These are phyloP conservation scores for Tetrahymena borealis DNA, from an alignment of 73 alveolate species.

Conservation along the genomic window DNA sequence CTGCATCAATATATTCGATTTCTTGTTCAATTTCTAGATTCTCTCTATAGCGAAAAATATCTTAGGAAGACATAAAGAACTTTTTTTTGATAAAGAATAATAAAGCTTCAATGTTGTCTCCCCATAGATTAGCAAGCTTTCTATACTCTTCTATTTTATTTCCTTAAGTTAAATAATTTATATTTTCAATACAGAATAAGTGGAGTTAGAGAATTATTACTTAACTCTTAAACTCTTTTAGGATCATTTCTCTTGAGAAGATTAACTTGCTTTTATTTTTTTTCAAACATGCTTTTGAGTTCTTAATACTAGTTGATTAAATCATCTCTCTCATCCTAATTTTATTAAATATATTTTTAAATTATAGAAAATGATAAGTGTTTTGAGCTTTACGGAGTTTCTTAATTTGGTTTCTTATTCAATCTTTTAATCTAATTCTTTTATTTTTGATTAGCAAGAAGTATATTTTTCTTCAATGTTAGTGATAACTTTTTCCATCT, in stretches of 20 bases:
- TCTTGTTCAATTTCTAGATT: neutral
- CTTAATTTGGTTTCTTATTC: neutral
- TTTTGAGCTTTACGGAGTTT: neutral
- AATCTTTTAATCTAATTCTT: neutral
- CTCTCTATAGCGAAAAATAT: neutral
- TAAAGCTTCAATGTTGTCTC: neutral
- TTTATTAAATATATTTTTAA: neutral
- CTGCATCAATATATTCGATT: neutral
- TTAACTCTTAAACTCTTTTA: neutral
- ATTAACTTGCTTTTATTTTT: neutral
- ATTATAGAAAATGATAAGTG: neutral
- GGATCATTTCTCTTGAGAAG: neutral
- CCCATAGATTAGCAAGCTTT: neutral
- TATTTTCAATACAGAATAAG: neutral
- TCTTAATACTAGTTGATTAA: neutral
- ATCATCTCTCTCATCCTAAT: neutral
- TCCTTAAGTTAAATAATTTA: neutral
- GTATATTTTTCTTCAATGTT: neutral
- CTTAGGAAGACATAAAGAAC: neutral
- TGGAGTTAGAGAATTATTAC: neutral
- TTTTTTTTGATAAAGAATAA: neutral
- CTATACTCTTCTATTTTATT: neutral
- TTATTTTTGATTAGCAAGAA: neutral
- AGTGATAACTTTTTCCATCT: neutral
- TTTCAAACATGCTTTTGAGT: neutral